Conservation (phyloP, 2,329 filamentous ascomycete species). For the Exserohilum rostratum region DNA sequence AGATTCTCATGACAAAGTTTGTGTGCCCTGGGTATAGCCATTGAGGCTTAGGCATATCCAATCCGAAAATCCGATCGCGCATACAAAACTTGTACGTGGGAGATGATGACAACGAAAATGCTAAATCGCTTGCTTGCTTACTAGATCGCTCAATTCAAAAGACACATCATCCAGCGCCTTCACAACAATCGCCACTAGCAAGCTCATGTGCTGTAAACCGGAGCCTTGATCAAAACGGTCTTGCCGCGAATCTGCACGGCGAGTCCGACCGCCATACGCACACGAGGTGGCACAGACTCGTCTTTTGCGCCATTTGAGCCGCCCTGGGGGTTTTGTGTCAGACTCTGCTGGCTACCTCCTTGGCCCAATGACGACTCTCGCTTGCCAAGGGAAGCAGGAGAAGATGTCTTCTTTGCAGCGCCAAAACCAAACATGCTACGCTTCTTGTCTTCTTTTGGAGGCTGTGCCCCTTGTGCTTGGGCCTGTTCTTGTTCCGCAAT, state of each 20-base stretch:
- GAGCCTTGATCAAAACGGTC: constrained; percentile 57
- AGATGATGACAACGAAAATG: constrained; percentile 14
- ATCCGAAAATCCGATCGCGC: constrained; percentile 7
- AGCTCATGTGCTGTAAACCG: constrained; percentile 50
- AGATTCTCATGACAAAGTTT: constrained; percentile 13
- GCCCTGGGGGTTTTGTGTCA: constrained; percentile 46
- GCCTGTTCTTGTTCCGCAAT: constrained; percentile 40
- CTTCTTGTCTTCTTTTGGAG: constrained; percentile 44
- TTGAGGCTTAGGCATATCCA: constrained; percentile 24
- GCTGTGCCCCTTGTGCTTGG: constrained; percentile 40
- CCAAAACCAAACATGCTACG: constrained; percentile 53
- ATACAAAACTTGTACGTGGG: constrained; percentile 14
- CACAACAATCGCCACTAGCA: not conserved
- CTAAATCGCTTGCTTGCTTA: constrained; percentile 17
- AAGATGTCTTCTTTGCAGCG: constrained; percentile 46
- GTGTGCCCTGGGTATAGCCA: constrained; percentile 19
- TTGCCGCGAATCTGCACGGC: constrained; percentile 57
- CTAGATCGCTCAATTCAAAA: constrained; percentile 26
- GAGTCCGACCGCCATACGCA: constrained; percentile 56
- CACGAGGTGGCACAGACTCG: constrained; percentile 51
- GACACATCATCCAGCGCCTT: constrained; percentile 3
- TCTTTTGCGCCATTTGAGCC: constrained; percentile 49
- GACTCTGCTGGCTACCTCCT: constrained; percentile 46
- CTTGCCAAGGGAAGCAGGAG: constrained; percentile 45
- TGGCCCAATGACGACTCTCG: constrained; percentile 48